Evolutionary conservation across 139 green algal species (phyloP).

Genomic region (Closterium sp.): DNA sequence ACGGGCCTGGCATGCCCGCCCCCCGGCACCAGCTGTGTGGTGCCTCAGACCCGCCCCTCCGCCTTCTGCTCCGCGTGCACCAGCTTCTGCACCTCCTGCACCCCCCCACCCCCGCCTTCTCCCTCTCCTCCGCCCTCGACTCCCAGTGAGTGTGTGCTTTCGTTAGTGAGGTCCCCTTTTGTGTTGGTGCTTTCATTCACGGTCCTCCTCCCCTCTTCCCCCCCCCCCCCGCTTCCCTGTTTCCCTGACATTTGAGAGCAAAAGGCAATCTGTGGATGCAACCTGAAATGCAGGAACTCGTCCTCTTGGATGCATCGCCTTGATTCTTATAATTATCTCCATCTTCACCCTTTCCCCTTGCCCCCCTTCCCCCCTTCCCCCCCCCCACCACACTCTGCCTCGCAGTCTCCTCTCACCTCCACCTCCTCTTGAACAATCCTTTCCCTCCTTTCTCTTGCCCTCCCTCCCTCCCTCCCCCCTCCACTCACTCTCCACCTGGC

Average conservation of each 20-base stretch:
- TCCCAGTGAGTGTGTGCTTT: neutral
- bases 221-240: no score
- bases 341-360: no score
- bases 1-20: neutral
- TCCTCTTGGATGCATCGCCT: no score
- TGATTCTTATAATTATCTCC: no score
- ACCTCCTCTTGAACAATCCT: neutral
- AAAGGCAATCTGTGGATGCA: no score
- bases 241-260: no score
- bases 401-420: neutral
- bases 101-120: neutral
- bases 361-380: no score
- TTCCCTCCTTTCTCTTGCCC: no score
- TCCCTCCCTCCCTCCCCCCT: no score
- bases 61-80: neutral
- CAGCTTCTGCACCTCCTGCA: neutral
- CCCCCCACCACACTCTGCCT: no score
- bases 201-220: neutral
- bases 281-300: no score
- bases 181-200: neutral
- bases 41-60: neutral
- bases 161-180: no score
- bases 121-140: neutral
- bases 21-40: neutral
- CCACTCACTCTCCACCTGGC: neutral